Conservation (phyloP, 768 basidiomycete species). For the Agrocybe chaxingu region DNA sequence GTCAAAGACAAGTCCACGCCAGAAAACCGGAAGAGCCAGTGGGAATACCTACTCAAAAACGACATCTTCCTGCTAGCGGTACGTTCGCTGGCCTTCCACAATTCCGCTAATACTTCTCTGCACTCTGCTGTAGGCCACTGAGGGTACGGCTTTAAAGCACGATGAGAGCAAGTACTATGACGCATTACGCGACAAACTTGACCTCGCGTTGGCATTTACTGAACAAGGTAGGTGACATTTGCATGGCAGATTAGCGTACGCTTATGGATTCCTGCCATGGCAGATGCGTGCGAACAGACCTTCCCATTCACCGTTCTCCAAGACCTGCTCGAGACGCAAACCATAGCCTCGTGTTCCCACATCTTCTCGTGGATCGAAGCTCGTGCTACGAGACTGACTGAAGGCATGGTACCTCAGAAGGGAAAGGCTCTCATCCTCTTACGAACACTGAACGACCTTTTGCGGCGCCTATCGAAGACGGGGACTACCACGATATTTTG, state of each 20-base stretch:
- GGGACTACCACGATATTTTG: constrained; percentile 80
- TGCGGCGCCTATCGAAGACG: constrained; percentile 82
- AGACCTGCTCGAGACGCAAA: constrained; percentile 83
- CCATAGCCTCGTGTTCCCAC: constrained; percentile 76
- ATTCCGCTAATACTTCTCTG: not conserved
- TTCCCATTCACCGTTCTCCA: constrained; percentile 73
- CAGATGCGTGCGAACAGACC: constrained; percentile 75
- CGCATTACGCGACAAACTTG: constrained; percentile 58
- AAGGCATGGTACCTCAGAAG: constrained; percentile 80
- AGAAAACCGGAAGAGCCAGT: constrained; percentile 67
- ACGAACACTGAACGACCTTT: constrained; percentile 82
- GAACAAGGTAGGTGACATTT: constrained; percentile 56
- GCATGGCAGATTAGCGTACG: not conserved
- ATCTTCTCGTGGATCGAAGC: constrained; percentile 87
- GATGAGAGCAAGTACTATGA: constrained; percentile 56
- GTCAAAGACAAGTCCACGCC: constrained; percentile 38
- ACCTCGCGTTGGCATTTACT: constrained; percentile 72
- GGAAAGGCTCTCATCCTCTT: constrained; percentile 85
- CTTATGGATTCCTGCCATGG: not conserved
- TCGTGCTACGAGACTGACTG: constrained; percentile 66
- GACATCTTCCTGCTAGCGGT: constrained; percentile 75
- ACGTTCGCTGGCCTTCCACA: constrained; percentile 22
- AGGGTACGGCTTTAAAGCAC: constrained; percentile 61
- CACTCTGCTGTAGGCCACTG: constrained; percentile 48
- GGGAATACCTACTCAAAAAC: constrained; percentile 71